Conservation (phyloP, 257 asterid species). For the Datura wrightii region DNA sequence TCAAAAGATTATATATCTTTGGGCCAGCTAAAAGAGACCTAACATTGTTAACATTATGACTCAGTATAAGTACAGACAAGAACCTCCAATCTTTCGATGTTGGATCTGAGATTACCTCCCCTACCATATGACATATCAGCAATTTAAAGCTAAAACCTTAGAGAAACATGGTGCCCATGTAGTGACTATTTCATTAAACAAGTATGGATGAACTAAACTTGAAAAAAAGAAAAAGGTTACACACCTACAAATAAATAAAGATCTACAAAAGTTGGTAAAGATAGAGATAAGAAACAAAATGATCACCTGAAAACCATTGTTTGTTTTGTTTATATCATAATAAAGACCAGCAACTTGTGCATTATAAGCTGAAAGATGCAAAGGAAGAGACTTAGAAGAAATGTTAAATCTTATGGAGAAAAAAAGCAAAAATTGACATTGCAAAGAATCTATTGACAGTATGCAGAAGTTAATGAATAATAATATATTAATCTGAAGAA, state of each 20-base stretch:
- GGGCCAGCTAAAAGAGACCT: constrained; percentile 11
- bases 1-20: background rate
- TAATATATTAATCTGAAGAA: background rate
- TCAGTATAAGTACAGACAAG: background rate
- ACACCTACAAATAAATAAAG: constrained; percentile 6
- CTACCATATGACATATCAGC: background rate
- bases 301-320: constrained; percentile 86
- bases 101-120: background rate
- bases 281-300: constrained; percentile 27
- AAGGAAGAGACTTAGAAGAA: constrained; percentile 20
- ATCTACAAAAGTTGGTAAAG: background rate
- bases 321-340: constrained; percentile 66
- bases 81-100: background rate
- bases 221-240: background rate
- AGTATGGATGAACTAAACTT: constrained; percentile 7
- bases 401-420: background rate
- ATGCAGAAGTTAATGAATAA: background rate
- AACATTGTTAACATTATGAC: background rate
- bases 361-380: constrained; percentile 79
- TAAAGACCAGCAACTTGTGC: constrained; percentile 98
- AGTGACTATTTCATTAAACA: background rate
- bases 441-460: background rate
- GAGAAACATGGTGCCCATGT: background rate
- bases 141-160: background rate
- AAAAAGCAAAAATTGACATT: constrained; percentile 29